phyloP scores from a whole-genome alignment of 495 filamentous ascomycete species.

The Penicillium fimorum region DNA sequence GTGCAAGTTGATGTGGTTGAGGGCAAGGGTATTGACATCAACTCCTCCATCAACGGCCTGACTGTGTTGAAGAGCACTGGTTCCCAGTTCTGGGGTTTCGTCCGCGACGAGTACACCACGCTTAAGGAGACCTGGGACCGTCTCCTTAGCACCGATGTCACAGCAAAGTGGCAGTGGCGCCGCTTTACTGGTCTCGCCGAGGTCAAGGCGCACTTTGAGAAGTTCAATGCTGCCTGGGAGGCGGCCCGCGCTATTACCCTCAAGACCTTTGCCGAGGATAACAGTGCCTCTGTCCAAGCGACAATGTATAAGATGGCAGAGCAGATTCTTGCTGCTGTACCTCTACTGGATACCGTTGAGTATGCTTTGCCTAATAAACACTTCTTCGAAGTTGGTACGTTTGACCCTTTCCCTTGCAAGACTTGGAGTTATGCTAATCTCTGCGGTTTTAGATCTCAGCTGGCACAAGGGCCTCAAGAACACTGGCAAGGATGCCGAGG shows the following conservation, averaged over 20 bases:
- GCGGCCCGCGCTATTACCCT: conserved; percentile 77
- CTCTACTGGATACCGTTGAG: conserved; percentile 68
- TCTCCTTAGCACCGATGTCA: conserved; percentile 89
- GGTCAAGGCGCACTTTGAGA: conserved; percentile 58
- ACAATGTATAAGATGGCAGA: conserved; percentile 99
- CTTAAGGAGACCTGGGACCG: conserved; percentile 90
- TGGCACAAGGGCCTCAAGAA: conserved; percentile 98
- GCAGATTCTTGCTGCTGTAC: conserved; percentile 74
- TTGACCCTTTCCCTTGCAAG: background rate
- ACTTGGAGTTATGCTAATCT: conserved; percentile 18
- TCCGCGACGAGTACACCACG: conserved; percentile 89
- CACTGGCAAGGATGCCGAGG: conserved; percentile 93
- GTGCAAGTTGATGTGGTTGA: conserved; percentile 50
- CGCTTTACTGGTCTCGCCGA: conserved; percentile 63
- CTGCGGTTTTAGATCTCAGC: conserved; percentile 64
- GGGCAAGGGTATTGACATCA: conserved; percentile 66
- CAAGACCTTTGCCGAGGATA: conserved; percentile 87
- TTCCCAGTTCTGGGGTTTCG: conserved; percentile 91
- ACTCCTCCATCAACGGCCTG: conserved; percentile 69
- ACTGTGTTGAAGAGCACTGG: conserved; percentile 96
- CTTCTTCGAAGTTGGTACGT: conserved; percentile 91
- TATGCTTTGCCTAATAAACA: conserved; percentile 96
- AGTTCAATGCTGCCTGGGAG: conserved; percentile 78
- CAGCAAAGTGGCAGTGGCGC: conserved; percentile 82
- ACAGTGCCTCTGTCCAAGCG: conserved; percentile 88